Percentiles rank a stretch among this genome's conserved stretches.
These are phyloP conservation scores for Aureobasidium sp. DNA, from an alignment of 2,329 filamentous ascomycete genomes.

Conservation along the genomic window DNA sequence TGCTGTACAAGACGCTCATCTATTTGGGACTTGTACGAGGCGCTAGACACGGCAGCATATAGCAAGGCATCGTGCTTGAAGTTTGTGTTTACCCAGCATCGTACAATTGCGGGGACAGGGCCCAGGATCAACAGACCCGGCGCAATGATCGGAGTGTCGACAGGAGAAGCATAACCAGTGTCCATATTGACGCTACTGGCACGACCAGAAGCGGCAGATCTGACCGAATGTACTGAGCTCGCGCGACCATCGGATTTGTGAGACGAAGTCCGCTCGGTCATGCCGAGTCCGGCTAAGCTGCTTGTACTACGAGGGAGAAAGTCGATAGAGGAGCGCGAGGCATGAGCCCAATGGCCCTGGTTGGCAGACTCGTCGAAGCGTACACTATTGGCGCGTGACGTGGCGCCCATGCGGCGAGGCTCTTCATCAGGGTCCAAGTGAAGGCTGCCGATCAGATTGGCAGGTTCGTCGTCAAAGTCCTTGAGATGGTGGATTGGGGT, in stretches of 20 bases:
- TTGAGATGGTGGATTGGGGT: constrained; percentile 77
- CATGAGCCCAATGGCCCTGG: constrained; percentile 81
- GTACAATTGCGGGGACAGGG: constrained; percentile 85
- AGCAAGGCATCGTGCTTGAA: constrained; percentile 85
- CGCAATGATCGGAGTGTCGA: constrained; percentile 67
- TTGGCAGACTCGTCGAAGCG: constrained; percentile 95
- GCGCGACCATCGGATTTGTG: constrained; percentile 94
- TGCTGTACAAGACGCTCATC: constrained; percentile 68
- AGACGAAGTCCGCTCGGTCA: constrained; percentile 86
- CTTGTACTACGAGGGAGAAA: constrained; percentile 67
- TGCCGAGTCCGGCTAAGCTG: constrained; percentile 66
- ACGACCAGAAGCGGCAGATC: constrained; percentile 69
- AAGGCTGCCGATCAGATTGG: constrained; percentile 70
- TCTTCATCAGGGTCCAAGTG: constrained; percentile 84
- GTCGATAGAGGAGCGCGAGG: constrained; percentile 74
- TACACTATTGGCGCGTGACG: constrained; percentile 92
- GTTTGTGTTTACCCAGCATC: constrained; percentile 87
- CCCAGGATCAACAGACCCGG: constrained; percentile 80
- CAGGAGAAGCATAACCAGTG: constrained; percentile 62
- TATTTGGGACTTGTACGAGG: constrained; percentile 80
- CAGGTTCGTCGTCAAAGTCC: constrained; percentile 80
- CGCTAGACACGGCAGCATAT: constrained; percentile 88
- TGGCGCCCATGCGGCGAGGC: constrained; percentile 73
- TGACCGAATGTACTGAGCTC: constrained; percentile 76
- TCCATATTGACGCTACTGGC: constrained; percentile 86